phyloP scores from a whole-genome alignment of 2,329 filamentous ascomycete species.

The Colletotrichum trifolii region DNA sequence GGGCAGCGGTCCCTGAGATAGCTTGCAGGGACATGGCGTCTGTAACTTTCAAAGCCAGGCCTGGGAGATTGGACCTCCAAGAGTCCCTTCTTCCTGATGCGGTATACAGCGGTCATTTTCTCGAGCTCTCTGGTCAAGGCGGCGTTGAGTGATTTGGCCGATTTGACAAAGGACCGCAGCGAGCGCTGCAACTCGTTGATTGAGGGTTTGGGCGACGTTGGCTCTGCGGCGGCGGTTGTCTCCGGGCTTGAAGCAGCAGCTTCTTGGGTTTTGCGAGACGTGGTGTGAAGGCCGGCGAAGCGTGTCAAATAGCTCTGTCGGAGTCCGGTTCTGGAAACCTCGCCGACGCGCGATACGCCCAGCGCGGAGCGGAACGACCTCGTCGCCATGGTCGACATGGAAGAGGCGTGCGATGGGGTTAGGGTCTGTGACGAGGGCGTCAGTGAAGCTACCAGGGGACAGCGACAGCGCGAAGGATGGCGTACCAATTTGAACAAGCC shows the following conservation, averaged over 20 bases:
- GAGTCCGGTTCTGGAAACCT: not conserved
- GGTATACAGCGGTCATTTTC: no score
- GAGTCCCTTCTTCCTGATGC: no score
- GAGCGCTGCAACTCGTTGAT: not conserved
- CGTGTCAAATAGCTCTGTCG: not conserved
- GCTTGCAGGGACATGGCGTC: no score
- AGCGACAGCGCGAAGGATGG: not conserved
- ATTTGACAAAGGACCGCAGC: not conserved
- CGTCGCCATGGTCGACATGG: not conserved
- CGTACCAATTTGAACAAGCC: no score
- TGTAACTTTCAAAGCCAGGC: no score
- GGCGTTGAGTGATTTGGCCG: not conserved
- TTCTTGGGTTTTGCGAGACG: constrained; percentile 4
- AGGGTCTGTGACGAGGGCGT: not conserved
- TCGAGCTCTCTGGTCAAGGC: no score
- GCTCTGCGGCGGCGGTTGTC: constrained; percentile 3
- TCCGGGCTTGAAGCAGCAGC: no score
- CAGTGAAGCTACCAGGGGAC: not conserved
- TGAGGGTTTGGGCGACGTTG: not conserved
- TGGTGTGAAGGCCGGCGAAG: constrained; percentile 25
- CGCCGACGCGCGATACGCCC: not conserved
- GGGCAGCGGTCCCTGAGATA: no score
- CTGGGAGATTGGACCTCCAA: no score
- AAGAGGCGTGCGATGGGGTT: not conserved
- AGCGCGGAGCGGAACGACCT: not conserved